Conservation (phyloP, 2,329 filamentous ascomycete genomes). For the Thielaviopsis cerberus region DNA sequence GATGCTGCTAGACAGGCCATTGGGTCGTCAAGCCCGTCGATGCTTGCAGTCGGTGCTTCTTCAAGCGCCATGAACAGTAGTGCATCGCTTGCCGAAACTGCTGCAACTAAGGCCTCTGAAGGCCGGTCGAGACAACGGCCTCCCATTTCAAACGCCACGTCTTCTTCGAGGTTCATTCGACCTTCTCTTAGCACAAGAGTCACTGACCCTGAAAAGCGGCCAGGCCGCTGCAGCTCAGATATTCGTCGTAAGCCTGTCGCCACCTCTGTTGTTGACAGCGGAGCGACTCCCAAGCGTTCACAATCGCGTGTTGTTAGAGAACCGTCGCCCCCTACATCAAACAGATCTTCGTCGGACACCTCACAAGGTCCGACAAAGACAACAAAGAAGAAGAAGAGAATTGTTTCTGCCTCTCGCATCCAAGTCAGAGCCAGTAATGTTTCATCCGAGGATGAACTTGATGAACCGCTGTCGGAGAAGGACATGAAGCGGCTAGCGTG, state of each 20-base stretch:
- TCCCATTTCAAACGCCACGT: constrained; percentile 5
- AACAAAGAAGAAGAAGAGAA: not conserved
- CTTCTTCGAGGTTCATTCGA: constrained; percentile 9
- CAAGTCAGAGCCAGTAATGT: not conserved
- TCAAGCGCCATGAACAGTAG: constrained; percentile 31
- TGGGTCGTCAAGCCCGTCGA: constrained; percentile 25
- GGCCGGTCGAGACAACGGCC: constrained; percentile 3
- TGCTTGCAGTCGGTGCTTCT: constrained; percentile 36
- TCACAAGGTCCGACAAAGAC: constrained; percentile 1
- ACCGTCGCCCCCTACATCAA: constrained; percentile 5
- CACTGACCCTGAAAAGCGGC: constrained; percentile 4
- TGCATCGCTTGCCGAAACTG: constrained; percentile 6
- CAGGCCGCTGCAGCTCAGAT: not conserved
- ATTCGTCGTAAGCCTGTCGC: constrained; percentile 10
- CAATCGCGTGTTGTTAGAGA: not conserved
- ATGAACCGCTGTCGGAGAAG: not conserved
- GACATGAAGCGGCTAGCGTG: constrained; percentile 2
- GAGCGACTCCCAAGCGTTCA: not conserved
- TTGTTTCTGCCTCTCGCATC: not conserved
- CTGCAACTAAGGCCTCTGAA: not conserved
- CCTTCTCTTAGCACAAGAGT: not conserved
- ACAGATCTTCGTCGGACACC: constrained; percentile 8
- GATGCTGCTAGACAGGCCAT: constrained; percentile 21
- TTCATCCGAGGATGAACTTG: constrained; percentile 1
- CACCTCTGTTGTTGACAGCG: not conserved